Evolutionary conservation across 345 rosid species (phyloP).

Genomic region (Eucalyptus curtisii): DNA sequence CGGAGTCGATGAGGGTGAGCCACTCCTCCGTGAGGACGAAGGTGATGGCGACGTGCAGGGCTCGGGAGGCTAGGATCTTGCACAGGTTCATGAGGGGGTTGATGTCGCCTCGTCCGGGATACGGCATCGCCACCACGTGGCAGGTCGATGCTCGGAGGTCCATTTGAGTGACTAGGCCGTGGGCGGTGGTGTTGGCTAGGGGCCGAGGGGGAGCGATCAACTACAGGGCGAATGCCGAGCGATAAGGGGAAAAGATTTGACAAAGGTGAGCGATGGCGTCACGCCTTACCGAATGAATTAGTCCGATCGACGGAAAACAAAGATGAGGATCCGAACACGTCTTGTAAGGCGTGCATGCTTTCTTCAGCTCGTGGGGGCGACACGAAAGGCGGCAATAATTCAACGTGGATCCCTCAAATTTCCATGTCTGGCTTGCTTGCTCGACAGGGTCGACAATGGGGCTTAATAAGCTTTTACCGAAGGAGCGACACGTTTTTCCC

Average conservation of each 20-base stretch:
- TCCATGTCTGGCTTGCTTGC: background rate
- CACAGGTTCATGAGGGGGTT: slow-evolving; percentile 25
- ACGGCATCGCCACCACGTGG: slow-evolving; percentile 13
- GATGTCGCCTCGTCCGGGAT: slow-evolving; percentile 17
- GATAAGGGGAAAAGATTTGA: background rate
- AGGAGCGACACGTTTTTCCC: background rate
- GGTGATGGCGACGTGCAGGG: slow-evolving; percentile 1
- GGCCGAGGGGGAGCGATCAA: background rate
- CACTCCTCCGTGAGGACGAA: slow-evolving; percentile 21
- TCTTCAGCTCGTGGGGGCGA: background rate
- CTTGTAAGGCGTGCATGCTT: background rate
- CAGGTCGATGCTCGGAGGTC: background rate
- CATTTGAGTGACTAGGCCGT: background rate
- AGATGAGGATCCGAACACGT: background rate
- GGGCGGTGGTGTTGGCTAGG: background rate
- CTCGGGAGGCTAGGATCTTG: slow-evolving; percentile 5
- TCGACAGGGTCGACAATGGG: background rate
- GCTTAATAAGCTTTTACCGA: background rate
- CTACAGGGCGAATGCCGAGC: background rate
- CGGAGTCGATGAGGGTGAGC: slow-evolving; percentile 3
- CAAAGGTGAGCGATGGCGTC: background rate
- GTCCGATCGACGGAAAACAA: background rate
- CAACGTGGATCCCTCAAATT: background rate
- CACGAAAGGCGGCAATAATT: background rate
- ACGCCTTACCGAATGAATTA: background rate